phyloP scores from a whole-genome alignment of 345 rosid species.

The Bruguiera parviflora region DNA sequence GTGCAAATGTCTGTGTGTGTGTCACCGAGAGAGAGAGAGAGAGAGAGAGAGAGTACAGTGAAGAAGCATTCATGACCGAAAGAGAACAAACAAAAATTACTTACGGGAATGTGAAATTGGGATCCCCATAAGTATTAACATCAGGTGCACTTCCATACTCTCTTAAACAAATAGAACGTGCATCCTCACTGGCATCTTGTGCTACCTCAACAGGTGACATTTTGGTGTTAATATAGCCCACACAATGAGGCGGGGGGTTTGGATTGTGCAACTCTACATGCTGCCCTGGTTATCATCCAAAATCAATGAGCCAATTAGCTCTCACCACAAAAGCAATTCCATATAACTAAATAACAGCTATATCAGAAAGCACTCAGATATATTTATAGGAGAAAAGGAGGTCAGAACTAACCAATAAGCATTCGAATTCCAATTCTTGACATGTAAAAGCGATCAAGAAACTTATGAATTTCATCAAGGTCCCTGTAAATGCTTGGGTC shows the following conservation, averaged over 20 bases:
- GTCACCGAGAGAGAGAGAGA: background rate
- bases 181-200: slow-evolving; percentile 81
- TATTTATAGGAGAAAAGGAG: slow-evolving; percentile 2
- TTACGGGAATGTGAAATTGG: slow-evolving; percentile 89
- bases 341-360: background rate
- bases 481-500: slow-evolving; percentile 47
- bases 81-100: slow-evolving; percentile 19
- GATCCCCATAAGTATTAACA: slow-evolving; percentile 79
- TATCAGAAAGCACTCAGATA: background rate
- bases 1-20: background rate
- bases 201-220: slow-evolving; percentile 97
- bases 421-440: slow-evolving; percentile 90
- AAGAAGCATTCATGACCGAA: background rate
- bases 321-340: background rate
- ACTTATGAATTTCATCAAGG: slow-evolving; percentile 85
- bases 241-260: slow-evolving; percentile 68
- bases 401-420: slow-evolving; percentile 68
- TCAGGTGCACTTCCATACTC: slow-evolving; percentile 93
- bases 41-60: background rate
- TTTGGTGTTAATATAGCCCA: slow-evolving; percentile 89
- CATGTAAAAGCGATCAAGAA: slow-evolving; percentile 93
- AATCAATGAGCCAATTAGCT: background rate
- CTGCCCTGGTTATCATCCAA: slow-evolving; percentile 70
- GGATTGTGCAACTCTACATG: slow-evolving; percentile 98
- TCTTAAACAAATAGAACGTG: slow-evolving; percentile 70